Base-by-base conservation (phyloP, 2,329 filamentous ascomycete species). In the Pseudogymnoascus sp. region DNA sequence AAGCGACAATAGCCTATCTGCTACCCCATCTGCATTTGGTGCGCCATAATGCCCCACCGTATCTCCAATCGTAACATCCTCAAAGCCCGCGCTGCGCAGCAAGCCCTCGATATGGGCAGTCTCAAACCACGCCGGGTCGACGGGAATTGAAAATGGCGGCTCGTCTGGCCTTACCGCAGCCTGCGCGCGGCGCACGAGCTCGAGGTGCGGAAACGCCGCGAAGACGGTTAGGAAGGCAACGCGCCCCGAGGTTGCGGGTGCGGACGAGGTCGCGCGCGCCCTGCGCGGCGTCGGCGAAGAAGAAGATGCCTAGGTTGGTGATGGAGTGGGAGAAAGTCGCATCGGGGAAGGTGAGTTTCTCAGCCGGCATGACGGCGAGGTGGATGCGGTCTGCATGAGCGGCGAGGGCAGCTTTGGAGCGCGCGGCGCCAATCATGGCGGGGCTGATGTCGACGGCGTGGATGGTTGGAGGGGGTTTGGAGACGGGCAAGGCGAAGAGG, bases 221-320 rank as follows among this genome's bases (percentile, higher is more conserved):
- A 52, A 52, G 23, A 31, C 14, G 14, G 76, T 78, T 2, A 77
- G 71, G 0, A 76, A 64, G 1, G 76, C 76, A 0, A 68, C 67
- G 1, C 77, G 76, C 21, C 71, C 74, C 1, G 72, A n/a, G 71
- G 37, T 71, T 67, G 1, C 78, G 70, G 0, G 76, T 78, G 37
- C 77, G 71, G 62, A 69, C 67, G 28, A 78, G 71, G 62, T 78
- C 75, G 9, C 65, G 69, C 0, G 75, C 73, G 41, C 73, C 76
- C 23, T 68, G 69, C 3, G 71, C 64, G 0, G 71, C 70, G 61
- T 70, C 67, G 0, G 63, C 35, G 43, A 73, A 75, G 65, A 76
- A 76, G 62, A 77, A 68, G 52, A 78, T 70, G 5, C 73, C 75
- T 33, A 78, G 73, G 66, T 75, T 77, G 4, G 73, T 78, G 61